These are phyloP conservation scores for Stephanodiscus minutulus DNA, from an alignment of 108 stramenopile genomes.

Conservation along the genomic window DNA sequence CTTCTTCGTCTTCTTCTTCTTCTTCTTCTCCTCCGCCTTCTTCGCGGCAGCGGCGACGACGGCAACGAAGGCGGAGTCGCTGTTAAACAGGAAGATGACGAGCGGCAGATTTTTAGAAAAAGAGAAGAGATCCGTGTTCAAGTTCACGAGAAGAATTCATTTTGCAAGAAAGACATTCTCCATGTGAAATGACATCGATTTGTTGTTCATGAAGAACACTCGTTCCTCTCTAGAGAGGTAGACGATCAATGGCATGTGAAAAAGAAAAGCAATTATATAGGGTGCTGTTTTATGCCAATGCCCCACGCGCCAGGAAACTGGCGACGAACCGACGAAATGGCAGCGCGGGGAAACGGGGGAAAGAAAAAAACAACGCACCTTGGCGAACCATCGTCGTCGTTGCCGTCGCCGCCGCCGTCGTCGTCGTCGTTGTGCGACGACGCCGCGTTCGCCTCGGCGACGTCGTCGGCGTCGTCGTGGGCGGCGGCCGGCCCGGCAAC, in stretches of 20 bases:
- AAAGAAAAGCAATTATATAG: too few species aligned
- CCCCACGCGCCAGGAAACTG: too few species aligned
- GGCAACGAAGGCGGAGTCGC: neutral
- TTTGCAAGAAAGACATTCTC: neutral
- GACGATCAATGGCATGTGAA: too few species aligned
- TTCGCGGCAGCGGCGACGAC: neutral
- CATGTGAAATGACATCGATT: neutral
- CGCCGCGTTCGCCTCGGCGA: neutral
- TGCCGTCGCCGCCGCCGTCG: too few species aligned
- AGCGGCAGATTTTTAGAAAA: neutral
- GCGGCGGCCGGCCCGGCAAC: neutral
- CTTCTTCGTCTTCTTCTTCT: neutral
- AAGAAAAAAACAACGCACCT: conserved; percentile 4
- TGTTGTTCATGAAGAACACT: too few species aligned
- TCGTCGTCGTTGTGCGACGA: neutral
- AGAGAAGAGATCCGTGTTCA: neutral
- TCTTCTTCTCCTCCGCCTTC: neutral
- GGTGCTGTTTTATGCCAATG: too few species aligned
- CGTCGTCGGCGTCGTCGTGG: neutral
- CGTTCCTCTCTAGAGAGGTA: too few species aligned
- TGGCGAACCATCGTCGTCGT: neutral
- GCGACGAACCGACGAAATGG: too few species aligned
- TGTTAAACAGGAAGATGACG: neutral
- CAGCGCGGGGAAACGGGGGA: too few species aligned
- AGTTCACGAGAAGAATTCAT: neutral